Base-by-base conservation (phyloP, 2,329 filamentous ascomycete genomes). In the Fusarium poae region DNA sequence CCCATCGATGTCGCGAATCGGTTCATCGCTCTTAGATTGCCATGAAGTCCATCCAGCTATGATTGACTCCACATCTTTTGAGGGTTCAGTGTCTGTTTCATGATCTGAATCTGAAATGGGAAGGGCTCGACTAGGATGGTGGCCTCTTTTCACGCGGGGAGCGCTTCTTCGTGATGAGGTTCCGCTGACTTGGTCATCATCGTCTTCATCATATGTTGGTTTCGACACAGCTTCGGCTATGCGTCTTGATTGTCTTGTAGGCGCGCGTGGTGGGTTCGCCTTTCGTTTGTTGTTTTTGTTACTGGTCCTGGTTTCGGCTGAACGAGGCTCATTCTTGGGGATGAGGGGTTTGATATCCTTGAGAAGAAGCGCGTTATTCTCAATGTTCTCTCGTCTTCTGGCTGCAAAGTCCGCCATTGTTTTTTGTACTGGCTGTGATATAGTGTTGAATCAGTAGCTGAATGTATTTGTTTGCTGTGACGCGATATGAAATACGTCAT, bases 361-460 rank as follows among this genome's bases (percentile, higher is more conserved):
- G 5, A 65, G 60, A n/a, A 65, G 35, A 9, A 48, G 30, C 27
- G 63, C 40, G 21, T 65, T 65, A 2, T 48, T 23, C 16, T 65
- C 37, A 1, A 65, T 59, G 1, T 65, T 65, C 0, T 52, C 13
- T 7, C 11, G 40, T 5, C 60, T 8, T 2, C 60, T 42, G 2
- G 60, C 2, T 16, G 53, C 46, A 39, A 65, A 65, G 9, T 53
- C 60, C 6, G 40, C 16, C 62, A 65, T 65, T 25, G 3, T 21
- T 15, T 16, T 13, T n/a, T 20, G 7, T 13, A 12, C 16, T 34
- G 3, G 32, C 7, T 18, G 32, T 18, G 30, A 15, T 32, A 15
- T 15, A 32, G 30, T 5, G 5, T 15, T 6, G 16, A 15, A 15
- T 15, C 15, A 16, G 32, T 16, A 34, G 16, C 5, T 34, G n/a